Percentiles rank a stretch among this genome's conserved stretches.
Conservation (phyloP, 1,284 basidiomycete genomes). For the Austroboletus niveus region DNA sequence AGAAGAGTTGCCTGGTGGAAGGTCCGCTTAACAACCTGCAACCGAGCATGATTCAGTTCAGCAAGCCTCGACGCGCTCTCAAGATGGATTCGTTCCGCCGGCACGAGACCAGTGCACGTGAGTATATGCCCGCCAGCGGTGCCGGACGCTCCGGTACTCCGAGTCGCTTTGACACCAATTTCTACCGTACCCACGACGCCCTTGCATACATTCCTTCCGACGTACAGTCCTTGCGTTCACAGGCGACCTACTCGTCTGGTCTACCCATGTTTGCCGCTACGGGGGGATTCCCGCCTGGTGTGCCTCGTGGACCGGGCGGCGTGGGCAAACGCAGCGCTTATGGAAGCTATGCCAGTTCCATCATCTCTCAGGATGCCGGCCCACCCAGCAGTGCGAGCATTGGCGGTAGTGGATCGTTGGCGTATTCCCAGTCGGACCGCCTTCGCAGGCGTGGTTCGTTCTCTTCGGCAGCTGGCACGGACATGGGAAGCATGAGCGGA, state of each 20-base stretch:
- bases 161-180: constrained; percentile 89
- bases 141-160: constrained; percentile 71
- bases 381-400: constrained; percentile 50
- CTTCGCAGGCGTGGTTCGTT: constrained; percentile 69
- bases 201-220: constrained; percentile 95
- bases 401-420: constrained; percentile 50
- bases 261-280: constrained; percentile 79
- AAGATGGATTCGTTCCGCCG: constrained; percentile 91
- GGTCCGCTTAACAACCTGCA: constrained; percentile 96
- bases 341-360: constrained; percentile 85
- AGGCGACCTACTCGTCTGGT: constrained; percentile 89
- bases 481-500: constrained; percentile 71
- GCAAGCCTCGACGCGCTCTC: constrained; percentile 84
- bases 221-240: constrained; percentile 89
- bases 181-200: constrained; percentile 94
- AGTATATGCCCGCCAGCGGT: constrained; percentile 47
- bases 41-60: constrained; percentile 98
- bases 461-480: constrained; percentile 70
- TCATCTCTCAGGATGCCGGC: constrained; percentile 86
- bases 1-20: constrained; percentile 92
- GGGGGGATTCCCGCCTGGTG: constrained; percentile 65
- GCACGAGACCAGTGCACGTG: constrained; percentile 83
- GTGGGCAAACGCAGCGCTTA: constrained; percentile 70
- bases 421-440: constrained; percentile 80
- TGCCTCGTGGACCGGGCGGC: constrained; percentile 52